phyloP scores from a whole-genome alignment of 768 basidiomycete species.

The Suillus spraguei region DNA sequence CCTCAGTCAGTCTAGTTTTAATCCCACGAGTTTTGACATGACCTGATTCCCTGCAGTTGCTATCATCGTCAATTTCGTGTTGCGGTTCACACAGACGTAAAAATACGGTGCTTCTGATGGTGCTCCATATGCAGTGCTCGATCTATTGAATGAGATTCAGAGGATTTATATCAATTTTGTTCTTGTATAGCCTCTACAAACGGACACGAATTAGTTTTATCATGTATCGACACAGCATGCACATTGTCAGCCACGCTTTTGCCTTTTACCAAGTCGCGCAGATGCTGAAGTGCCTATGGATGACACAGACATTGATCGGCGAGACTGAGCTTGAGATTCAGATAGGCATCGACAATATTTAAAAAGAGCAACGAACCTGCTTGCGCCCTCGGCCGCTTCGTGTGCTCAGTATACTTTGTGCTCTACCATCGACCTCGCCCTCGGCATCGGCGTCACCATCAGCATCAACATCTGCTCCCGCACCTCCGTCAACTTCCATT shows the following conservation, averaged over 20 bases:
- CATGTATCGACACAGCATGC: slow-evolving; percentile 4
- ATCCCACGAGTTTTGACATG: slow-evolving; percentile 1
- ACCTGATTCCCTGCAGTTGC: slow-evolving; percentile 53
- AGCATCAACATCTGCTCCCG: slow-evolving; percentile 11
- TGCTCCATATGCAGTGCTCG: neutral
- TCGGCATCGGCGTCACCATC: slow-evolving; percentile 19
- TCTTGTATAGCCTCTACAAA: slow-evolving; percentile 17
- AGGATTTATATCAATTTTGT: slow-evolving; percentile 5
- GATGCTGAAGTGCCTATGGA: slow-evolving; percentile 72
- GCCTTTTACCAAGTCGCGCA: slow-evolving; percentile 57
- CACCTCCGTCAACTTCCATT: slow-evolving; percentile 52
- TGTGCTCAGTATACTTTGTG: slow-evolving; percentile 65
- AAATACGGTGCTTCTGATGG: slow-evolving; percentile 2
- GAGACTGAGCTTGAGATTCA: slow-evolving; percentile 37
- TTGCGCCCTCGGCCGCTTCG: slow-evolving; percentile 60
- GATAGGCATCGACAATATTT: neutral
- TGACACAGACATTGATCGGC: slow-evolving; percentile 73
- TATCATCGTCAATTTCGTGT: slow-evolving; percentile 81
- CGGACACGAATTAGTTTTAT: slow-evolving; percentile 14
- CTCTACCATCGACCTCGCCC: slow-evolving; percentile 55
- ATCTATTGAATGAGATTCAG: neutral
- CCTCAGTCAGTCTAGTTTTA: slow-evolving; percentile 51
- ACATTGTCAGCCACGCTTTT: slow-evolving; percentile 48
- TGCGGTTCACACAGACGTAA: slow-evolving; percentile 63
- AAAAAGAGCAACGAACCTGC: slow-evolving; percentile 39